Base-by-base conservation (phyloP, 179 eudicot species). In the Camellia oleifera region DNA sequence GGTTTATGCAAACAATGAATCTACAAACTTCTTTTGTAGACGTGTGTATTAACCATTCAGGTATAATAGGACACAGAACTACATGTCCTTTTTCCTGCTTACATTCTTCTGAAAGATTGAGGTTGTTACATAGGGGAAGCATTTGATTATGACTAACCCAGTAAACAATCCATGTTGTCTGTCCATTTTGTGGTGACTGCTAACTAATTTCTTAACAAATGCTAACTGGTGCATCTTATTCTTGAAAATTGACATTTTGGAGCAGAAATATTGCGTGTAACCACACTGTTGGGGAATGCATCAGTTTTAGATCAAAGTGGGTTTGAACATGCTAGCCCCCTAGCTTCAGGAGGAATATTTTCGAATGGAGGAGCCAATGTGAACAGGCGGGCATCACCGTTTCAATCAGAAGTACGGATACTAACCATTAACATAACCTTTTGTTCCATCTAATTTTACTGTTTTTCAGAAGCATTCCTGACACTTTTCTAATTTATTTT, bases 231-330 rank as follows among this genome's bases (percentile, higher is more conserved):
- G 88, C 98, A 91, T 90, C 91, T 91, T 94, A 87, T 92, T 92
- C 91, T 92, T 94, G 94, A 82, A 89, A 91, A 92, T 90, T 96
- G 98, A 91, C 96, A 88, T 91, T 94, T 87, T 90, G 89, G 88
- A 94, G 93, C 99, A 96, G 98, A 96, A 92, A 92, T 96, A 84
- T 83, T 96, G 95, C 98, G 99, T 92, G 94, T 96, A 90, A 91
- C 97, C 86, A 87, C 97, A 80, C 90, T 94, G 87, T 91, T 96
- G 99, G 97, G 97, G 97, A 96, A 89, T 90, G 95, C 98, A 82
- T 91, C 98, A 87, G 82, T 94, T 92, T 91, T 92, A 96, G 99
- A 94, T 84, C 99, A 94, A 94, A 87, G 92, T 88, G 94, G 94
- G 89, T 91, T 94, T 91, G 98, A 96, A 88, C 97, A 90, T 90